Evolutionary conservation across 78 protist species (phyloP).

Genomic region (Chrysochromulina parva): DNA sequence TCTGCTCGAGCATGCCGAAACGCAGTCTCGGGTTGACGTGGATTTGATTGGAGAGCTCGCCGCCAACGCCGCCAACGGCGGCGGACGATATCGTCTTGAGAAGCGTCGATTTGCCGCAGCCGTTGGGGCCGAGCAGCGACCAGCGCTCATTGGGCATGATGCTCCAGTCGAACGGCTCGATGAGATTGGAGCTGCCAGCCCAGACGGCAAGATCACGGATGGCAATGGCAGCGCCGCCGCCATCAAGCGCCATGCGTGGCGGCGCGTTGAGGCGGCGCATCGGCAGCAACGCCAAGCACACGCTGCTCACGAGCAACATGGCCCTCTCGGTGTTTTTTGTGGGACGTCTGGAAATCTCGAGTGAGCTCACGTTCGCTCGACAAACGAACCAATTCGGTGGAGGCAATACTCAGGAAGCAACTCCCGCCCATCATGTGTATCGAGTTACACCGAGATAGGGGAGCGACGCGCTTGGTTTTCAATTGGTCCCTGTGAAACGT

Average conservation of each 20-base stretch:
- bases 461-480: too few relatives aligned
- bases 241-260: neutral
- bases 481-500: too few relatives aligned
- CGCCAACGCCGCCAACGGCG: neutral
- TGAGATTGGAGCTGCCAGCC: neutral
- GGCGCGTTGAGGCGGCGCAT: too few relatives aligned
- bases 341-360: too few relatives aligned
- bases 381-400: too few relatives aligned
- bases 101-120: neutral
- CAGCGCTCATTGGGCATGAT: conserved; percentile 9
- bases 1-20: neutral
- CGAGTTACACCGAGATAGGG: too few relatives aligned
- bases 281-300: too few relatives aligned
- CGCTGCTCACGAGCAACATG: too few relatives aligned
- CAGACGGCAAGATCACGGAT: neutral
- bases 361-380: too few relatives aligned
- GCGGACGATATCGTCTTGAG: neutral
- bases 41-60: neutral
- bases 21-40: neutral
- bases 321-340: too few relatives aligned
- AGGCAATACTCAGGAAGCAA: too few relatives aligned
- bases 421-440: too few relatives aligned
- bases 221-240: neutral
- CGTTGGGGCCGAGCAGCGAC: neutral
- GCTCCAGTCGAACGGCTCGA: neutral